A percentile compares a stretch with the other conserved stretches of the same genome.
Evolutionary conservation across 306 rosid species (phyloP).

Genomic region (Geum urbanum): DNA sequence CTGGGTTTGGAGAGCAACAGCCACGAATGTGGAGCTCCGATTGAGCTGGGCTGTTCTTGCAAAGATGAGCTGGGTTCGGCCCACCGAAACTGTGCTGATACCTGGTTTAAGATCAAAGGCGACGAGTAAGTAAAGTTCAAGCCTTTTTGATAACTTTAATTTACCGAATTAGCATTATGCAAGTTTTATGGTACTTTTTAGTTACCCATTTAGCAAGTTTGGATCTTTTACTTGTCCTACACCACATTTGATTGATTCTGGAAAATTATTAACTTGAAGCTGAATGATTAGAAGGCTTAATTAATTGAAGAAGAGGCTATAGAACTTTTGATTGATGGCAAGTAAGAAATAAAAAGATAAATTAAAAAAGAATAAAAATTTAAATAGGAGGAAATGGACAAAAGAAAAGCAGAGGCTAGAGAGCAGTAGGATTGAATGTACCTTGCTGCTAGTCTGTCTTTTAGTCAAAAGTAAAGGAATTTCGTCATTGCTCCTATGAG

Average conservation of each 20-base stretch:
- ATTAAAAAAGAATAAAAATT: constrained; percentile 13
- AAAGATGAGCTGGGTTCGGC: constrained; percentile 89
- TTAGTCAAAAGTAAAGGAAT: constrained; percentile 41
- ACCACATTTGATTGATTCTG: neutral
- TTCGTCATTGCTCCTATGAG: constrained; percentile 29
- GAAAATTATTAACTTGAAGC: constrained; percentile 5
- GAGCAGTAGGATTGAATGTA: constrained; percentile 35
- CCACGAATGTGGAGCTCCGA: constrained; percentile 78
- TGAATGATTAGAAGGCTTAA: constrained; percentile 23
- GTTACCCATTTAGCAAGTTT: neutral
- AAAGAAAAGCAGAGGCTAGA: constrained; percentile 24
- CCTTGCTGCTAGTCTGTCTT: constrained; percentile 32
- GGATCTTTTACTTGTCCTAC: neutral
- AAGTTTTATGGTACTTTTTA: neutral
- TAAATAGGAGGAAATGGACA: constrained; percentile 9
- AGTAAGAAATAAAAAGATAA: neutral
- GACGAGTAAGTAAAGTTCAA: constrained; percentile 60
- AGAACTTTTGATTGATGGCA: constrained; percentile 35
- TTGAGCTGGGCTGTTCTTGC: constrained; percentile 92
- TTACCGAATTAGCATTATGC: neutral
- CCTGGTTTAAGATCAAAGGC: constrained; percentile 96
- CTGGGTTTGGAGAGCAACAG: constrained; percentile 94
- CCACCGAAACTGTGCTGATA: constrained; percentile 88
- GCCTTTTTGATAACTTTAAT: neutral
- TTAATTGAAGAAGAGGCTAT: constrained; percentile 13